phyloP scores from a whole-genome alignment of 2,329 filamentous ascomycete genomes.

The Zasmidium citrigriseum region DNA sequence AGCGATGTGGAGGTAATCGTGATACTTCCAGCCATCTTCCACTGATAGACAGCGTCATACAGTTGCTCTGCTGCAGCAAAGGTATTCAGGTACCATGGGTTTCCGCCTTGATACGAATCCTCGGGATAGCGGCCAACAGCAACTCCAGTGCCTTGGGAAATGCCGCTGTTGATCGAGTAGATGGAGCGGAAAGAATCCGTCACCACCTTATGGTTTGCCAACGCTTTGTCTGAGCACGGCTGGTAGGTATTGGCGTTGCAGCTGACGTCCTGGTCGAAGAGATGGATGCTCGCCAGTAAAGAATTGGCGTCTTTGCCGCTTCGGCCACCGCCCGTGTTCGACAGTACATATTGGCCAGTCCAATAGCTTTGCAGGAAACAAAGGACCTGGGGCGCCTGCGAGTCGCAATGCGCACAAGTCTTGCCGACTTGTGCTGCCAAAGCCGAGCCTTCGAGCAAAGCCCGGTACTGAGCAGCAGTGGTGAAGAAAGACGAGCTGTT shows the following conservation, averaged over 20 bases:
- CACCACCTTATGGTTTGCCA: conserved; percentile 75
- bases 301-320: conserved; percentile 73
- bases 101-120: conserved; percentile 7
- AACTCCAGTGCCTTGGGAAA: conserved; percentile 58
- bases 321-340: conserved; percentile 67
- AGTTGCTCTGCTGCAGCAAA: conserved; percentile 78
- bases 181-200: conserved; percentile 73
- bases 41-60: conserved; percentile 73
- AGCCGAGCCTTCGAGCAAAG: conserved; percentile 62
- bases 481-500: conserved; percentile 79
- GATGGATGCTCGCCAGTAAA: conserved; percentile 55
- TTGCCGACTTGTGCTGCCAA: conserved; percentile 66
- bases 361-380: conserved; percentile 78
- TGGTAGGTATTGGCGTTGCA: conserved; percentile 76
- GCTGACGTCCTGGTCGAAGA: conserved; percentile 63
- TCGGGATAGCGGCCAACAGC: conserved; percentile 47
- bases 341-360: conserved; percentile 64
- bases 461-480: conserved; percentile 66
- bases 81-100: conserved; percentile 61
- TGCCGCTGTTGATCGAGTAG: conserved; percentile 69
- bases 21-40: conserved; percentile 64
- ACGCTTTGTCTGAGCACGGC: conserved; percentile 62
- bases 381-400: conserved; percentile 68
- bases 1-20: conserved; percentile 66
- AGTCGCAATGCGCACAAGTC: conserved; percentile 61